phyloP scores from a whole-genome alignment of 257 asterid species.

The Striga asiatica region DNA sequence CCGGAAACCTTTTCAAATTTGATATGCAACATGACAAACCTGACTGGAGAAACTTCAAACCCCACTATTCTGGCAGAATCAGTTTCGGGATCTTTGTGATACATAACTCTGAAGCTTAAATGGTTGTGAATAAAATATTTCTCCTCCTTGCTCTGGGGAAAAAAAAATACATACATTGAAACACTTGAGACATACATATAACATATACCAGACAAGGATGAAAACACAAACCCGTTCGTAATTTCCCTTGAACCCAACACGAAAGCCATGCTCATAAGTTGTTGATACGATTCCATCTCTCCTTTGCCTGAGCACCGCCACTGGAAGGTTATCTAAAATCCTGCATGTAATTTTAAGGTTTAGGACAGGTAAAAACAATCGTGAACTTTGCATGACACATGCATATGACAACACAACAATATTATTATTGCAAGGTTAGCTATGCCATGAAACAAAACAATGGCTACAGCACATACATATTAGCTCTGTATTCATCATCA shows the following conservation, averaged over 20 bases:
- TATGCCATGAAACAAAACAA: no score
- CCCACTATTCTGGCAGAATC: conserved; percentile 87
- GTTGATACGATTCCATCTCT: conserved; percentile 58
- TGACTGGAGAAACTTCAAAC: conserved; percentile 76
- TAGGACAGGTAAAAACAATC: conserved; percentile 5
- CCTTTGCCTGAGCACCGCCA: conserved; percentile 75
- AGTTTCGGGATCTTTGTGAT: conserved; percentile 62
- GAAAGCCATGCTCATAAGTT: conserved; percentile 85
- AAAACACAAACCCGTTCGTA: conserved; percentile 71
- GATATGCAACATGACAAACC: conserved; percentile 29
- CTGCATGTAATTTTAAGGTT: conserved; percentile 32
- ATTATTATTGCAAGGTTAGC: background rate
- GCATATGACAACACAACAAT: background rate
- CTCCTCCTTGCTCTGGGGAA: conserved; percentile 76
- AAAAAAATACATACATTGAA: conserved; percentile 13
- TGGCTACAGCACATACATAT: conserved; percentile 66
- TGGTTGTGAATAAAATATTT: conserved; percentile 79
- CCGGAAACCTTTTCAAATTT: conserved; percentile 4
- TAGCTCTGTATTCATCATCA: conserved; percentile 75
- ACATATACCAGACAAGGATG: conserved; percentile 15
- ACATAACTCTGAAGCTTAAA: conserved; percentile 89
- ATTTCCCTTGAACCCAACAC: conserved; percentile 82
- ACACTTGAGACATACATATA: conserved; percentile 3
- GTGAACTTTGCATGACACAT: background rate
- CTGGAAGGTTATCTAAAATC: conserved; percentile 91